These are phyloP conservation scores for Cyclotella cryptica DNA, from an alignment of 108 stramenopile species.

Conservation along the genomic window DNA sequence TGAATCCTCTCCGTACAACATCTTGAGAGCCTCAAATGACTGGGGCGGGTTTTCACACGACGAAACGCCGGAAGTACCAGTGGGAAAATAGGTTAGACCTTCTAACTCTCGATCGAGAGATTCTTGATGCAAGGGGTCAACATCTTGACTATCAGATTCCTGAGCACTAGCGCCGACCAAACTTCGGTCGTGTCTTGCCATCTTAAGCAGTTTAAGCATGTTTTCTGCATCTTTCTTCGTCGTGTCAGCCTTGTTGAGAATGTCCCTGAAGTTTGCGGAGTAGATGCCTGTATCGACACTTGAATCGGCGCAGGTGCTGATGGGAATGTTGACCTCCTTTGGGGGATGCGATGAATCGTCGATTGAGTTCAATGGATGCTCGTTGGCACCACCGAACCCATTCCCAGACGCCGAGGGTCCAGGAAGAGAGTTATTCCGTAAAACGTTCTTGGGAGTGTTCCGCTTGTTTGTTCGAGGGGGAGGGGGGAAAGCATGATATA, in stretches of 20 bases:
- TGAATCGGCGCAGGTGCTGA: not conserved
- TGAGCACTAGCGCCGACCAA: not conserved
- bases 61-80: too few relatives aligned
- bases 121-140: too few relatives aligned
- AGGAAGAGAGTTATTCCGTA: not conserved
- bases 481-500: not conserved
- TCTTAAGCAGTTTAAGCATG: not conserved
- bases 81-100: not conserved
- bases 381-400: not conserved
- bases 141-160: not conserved
- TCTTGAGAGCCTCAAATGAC: not conserved
- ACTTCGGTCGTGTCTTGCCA: not conserved
- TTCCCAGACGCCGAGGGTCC: not conserved
- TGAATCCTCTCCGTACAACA: not conserved
- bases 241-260: not conserved
- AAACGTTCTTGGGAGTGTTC: not conserved
- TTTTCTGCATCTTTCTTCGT: not conserved
- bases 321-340: too few relatives aligned
- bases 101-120: not conserved
- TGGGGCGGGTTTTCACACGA: not conserved
- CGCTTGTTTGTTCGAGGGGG: conserved; percentile 9
- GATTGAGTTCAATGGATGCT: too few relatives aligned
- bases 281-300: not conserved
- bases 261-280: not conserved
- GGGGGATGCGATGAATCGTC: too few relatives aligned